phyloP scores from a whole-genome alignment of 306 rosid species.

The Senna tora region DNA sequence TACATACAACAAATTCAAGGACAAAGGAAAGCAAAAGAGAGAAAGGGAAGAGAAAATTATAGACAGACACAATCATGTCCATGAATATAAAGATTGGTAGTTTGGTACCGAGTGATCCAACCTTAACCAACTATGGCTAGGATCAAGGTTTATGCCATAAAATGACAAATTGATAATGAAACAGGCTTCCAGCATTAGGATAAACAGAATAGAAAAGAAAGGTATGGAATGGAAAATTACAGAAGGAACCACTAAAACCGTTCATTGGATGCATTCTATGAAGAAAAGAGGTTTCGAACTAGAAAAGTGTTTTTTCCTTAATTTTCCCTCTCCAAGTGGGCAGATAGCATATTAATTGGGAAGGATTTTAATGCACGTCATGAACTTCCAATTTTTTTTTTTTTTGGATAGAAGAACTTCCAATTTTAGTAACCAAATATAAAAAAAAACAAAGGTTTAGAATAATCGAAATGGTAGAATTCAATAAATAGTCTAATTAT shows the following conservation, averaged over 20 bases:
- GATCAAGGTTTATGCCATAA: constrained; percentile 20
- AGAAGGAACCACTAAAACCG: constrained; percentile 13
- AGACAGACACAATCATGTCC: constrained; percentile 1
- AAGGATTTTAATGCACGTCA: constrained; percentile 12
- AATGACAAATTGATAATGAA: neutral
- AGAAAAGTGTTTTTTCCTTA: neutral
- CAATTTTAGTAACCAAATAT: constrained; percentile 23
- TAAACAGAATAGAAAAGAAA: neutral
- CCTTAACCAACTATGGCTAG: neutral
- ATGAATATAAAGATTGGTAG: constrained; percentile 24
- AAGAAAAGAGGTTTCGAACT: constrained; percentile 9
- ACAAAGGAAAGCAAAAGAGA: neutral
- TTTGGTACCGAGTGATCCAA: constrained; percentile 15
- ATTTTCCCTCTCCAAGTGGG: constrained; percentile 6
- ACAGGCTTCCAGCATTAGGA: constrained; percentile 1
- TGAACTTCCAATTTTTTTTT: constrained; percentile 32
- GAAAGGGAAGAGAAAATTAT: neutral
- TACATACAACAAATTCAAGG: constrained; percentile 23
- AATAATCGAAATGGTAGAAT: constrained; percentile 10
- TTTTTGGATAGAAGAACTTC: too few relatives aligned
- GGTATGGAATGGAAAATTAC: neutral
- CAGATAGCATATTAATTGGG: constrained; percentile 8
- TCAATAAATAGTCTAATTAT: neutral
- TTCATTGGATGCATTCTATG: constrained; percentile 1
- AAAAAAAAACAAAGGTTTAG: constrained; percentile 18